Conservation (phyloP, 805 yeast genomes). For the Candida tibetensis region DNA sequence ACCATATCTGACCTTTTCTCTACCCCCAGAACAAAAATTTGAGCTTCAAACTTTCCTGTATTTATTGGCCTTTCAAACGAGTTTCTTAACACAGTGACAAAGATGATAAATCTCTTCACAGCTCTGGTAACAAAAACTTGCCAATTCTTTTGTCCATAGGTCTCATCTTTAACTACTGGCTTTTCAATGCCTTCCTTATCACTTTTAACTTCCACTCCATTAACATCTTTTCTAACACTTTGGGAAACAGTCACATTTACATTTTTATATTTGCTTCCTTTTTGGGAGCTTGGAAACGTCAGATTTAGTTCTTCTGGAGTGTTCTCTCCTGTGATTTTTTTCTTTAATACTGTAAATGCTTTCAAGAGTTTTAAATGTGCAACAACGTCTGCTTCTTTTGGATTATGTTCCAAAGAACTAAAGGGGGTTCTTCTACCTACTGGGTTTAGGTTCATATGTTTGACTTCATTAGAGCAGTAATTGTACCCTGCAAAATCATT, state of each 20-base stretch:
- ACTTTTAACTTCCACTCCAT: too few relatives aligned
- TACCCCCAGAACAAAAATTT: conserved; percentile 3
- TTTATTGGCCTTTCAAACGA: background rate
- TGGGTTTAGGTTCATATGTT: too few relatives aligned
- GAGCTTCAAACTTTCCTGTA: conserved; percentile 3
- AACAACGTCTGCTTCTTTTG: conserved; percentile 14
- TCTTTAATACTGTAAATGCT: conserved; percentile 19
- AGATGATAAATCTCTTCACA: conserved; percentile 19
- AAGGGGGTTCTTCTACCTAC: too few relatives aligned
- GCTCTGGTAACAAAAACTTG: conserved; percentile 21
- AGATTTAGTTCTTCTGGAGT: conserved; percentile 1
- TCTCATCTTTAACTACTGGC: background rate
- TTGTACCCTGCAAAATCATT: background rate
- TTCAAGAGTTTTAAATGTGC: conserved; percentile 22
- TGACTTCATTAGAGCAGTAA: background rate
- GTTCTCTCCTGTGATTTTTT: conserved; percentile 8
- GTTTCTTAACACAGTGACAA: conserved; percentile 15
- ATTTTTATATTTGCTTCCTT: too few relatives aligned
- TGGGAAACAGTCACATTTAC: too few relatives aligned
- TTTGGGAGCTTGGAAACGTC: too few relatives aligned
- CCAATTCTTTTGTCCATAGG: conserved; percentile 16
- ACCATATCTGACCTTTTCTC: background rate
- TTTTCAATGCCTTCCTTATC: too few relatives aligned
- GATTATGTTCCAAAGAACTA: conserved; percentile 8
- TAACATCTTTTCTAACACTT: too few relatives aligned